Evolutionary conservation across 2,329 filamentous ascomycete genomes (phyloP), one percentile per base, ranked within the genome.

Genomic region (Plenodomus tracheiphilus): DNA sequence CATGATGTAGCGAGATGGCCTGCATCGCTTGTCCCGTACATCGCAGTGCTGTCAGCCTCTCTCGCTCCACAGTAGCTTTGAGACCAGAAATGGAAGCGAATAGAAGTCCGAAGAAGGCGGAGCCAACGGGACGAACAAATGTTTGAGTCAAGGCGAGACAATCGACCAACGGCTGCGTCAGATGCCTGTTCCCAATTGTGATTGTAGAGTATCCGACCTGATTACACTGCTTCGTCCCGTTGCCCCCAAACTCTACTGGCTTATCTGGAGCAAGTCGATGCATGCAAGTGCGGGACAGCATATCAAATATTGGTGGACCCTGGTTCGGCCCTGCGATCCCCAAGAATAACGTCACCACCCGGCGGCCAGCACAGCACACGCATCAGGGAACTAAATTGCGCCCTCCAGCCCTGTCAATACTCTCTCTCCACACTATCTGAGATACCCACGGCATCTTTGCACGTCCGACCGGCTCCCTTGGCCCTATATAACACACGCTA

Each of bases 281-380:
- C 22, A 6, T 25, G 22, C 34, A n/a, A 36, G 34, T 36, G 50
- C 51, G 28, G 53, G 39, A 47, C 49, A 16, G 49, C 50, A 43
- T 49, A n/a, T n/a, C n/a, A n/a, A n/a, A n/a, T n/a, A n/a, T n/a
- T n/a, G n/a, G 49, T 59, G 51, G 59, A 61, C 55, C 59, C 64
- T 56, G 56, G 48, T 49, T 54, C 49, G 46, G 49, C 40, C 32
- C 39, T 25, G 39, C 45, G 43, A 47, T 54, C 58, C 43, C 46
- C 46, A 36, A 43, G 43, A 54, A 57, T 52, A 64, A 67, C 64
- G 66, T 68, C 65, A 70, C 65, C 51, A 46, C 34, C 32, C 34
- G 36, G 35, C 35, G 22, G 22, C 22, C 22, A 25, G 22, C 22
- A 5, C 53, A 43, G 41, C 49, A 25, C 50, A 44, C 54, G 51